phyloP scores from a whole-genome alignment of 2,329 filamentous ascomycete genomes.

The Penicillium aurantiogriseum region DNA sequence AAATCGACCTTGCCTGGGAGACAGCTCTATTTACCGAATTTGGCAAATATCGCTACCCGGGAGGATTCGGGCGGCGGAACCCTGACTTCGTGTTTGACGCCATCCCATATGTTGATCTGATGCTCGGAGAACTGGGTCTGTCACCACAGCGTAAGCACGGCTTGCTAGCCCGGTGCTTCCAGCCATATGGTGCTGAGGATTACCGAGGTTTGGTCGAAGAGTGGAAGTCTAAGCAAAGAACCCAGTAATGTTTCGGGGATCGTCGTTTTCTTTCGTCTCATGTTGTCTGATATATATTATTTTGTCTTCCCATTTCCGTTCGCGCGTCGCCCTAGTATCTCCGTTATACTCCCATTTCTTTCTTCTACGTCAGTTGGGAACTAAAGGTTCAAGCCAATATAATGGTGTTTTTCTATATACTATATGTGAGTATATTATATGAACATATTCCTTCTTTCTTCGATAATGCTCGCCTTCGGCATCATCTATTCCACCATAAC shows the following conservation, averaged over 20 bases:
- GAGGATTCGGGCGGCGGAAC: constrained; percentile 56
- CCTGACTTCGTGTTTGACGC: constrained; percentile 73
- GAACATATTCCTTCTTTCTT: background rate
- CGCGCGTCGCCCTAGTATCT: background rate
- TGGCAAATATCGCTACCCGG: constrained; percentile 63
- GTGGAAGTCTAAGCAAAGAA: constrained; percentile 27
- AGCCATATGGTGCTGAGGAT: constrained; percentile 42
- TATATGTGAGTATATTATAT: background rate
- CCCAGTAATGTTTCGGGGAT: background rate
- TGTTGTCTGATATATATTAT: background rate
- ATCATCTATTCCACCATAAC: constrained; percentile 11
- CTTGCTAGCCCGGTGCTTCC: constrained; percentile 34
- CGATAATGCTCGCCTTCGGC: background rate
- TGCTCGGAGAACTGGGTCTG: constrained; percentile 66
- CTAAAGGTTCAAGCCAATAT: background rate
- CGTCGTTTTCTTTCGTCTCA: background rate
- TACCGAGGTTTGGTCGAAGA: constrained; percentile 45
- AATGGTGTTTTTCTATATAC: background rate
- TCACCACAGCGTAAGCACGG: constrained; percentile 41
- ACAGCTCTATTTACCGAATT: constrained; percentile 66
- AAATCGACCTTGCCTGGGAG: constrained; percentile 48
- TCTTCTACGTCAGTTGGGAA: background rate
- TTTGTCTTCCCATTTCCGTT: background rate
- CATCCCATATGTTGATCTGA: constrained; percentile 68
- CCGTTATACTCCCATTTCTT: background rate